Evolutionary conservation across 2,329 filamentous ascomycete species (phyloP).

Genomic region (Fusarium piperis): DNA sequence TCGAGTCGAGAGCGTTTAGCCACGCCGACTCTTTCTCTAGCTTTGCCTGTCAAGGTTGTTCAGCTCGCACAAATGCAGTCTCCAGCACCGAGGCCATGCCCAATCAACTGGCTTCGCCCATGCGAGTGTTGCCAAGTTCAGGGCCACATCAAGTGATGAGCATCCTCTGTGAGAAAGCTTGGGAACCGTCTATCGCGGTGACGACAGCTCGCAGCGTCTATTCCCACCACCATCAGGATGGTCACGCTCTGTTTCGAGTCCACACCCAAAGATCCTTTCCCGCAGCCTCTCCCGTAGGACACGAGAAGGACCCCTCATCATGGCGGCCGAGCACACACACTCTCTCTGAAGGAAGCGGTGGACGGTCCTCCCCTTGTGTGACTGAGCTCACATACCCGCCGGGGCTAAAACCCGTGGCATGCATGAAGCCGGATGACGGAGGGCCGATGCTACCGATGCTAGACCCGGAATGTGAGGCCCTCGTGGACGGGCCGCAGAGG

Average conservation of each 20-base stretch:
- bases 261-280: constrained; percentile 7
- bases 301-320: neutral
- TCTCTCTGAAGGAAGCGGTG: constrained; percentile 1
- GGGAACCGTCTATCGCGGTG: neutral
- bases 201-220: neutral
- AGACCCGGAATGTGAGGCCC: constrained; percentile 28
- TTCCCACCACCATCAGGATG: constrained; percentile 2
- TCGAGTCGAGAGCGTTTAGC: neutral
- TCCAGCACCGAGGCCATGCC: neutral
- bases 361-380: constrained; percentile 30
- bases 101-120: neutral
- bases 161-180: constrained; percentile 10
- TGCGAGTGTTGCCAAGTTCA: neutral
- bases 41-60: neutral
- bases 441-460: constrained; percentile 32
- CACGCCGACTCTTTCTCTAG: neutral
- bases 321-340: constrained; percentile 2
- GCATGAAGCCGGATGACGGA: constrained; percentile 37
- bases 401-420: constrained; percentile 42
- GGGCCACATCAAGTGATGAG: constrained; percentile 21
- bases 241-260: constrained; percentile 10
- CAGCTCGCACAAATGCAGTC: neutral
- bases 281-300: neutral
- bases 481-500: constrained; percentile 42
- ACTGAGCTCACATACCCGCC: constrained; percentile 44